Percentiles rank a stretch among this genome's conserved stretches.
Evolutionary conservation across 306 rosid species (phyloP).

Genomic region (Oemleria cerasiformis): DNA sequence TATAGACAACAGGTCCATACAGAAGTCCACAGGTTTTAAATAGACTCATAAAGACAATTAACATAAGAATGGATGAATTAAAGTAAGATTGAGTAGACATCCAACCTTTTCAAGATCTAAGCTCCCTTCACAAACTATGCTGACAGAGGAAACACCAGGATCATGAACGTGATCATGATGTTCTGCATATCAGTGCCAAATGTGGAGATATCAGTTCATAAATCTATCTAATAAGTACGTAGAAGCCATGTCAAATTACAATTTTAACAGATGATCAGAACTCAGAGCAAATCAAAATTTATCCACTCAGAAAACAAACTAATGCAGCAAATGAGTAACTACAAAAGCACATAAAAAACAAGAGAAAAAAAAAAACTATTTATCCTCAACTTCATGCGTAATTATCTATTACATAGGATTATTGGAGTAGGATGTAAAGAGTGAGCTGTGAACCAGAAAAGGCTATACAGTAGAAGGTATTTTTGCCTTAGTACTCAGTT

Average conservation of each 20-base stretch:
- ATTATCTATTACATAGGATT: background rate
- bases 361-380: background rate
- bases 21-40: background rate
- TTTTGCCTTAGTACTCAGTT: background rate
- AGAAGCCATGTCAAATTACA: background rate
- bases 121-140: constrained; percentile 96
- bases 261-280: background rate
- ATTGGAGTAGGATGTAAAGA: too few species aligned
- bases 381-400: background rate
- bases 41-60: background rate
- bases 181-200: constrained; percentile 44
- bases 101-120: constrained; percentile 94
- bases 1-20: background rate
- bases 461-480: background rate
- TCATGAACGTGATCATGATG: constrained; percentile 83
- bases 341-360: background rate
- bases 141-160: constrained; percentile 91
- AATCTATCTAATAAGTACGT: too few species aligned
- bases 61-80: background rate
- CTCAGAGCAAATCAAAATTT: background rate
- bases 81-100: background rate
- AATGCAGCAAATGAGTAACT: background rate
- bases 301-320: background rate
- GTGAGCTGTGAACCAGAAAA: too few species aligned
- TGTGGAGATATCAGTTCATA: constrained; percentile 17